Base-by-base conservation (phyloP, 139 green algal species). In the Haematococcus lacustris region DNA sequence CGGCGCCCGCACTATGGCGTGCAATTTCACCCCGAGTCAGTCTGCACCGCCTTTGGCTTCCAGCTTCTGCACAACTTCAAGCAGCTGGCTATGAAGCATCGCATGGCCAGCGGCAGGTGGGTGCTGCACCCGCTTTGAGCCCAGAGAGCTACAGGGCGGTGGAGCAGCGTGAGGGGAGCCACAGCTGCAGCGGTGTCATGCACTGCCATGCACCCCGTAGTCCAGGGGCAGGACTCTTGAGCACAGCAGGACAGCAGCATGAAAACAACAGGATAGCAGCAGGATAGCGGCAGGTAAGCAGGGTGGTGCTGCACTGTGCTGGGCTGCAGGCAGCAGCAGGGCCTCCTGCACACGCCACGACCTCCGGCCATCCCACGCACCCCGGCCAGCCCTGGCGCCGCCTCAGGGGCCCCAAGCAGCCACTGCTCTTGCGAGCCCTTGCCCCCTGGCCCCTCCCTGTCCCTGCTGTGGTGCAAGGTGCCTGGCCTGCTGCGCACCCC, bases 1-100 rank as follows among this genome's bases (percentile, higher is more conserved):
- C 50, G 23, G 2, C 74, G 82, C 47, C 93, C 78, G 84, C 88
- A 95, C 73, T 95, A 85, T 62, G 94, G 94, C 0, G 90, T 98
- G 75, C 94, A 99, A 86, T 99, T 97, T 77, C 95, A 99, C 71
- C 95, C 95, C 0, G 95, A 99, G 80, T 94, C 84, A 51, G 73
- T 99, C 2, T 90, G 76, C 41, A 98, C 92, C 0, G 35, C 40
- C 3, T 92, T 88, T 73, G 95, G 95, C 3, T 50, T 82, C 35
- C 70, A 69, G 21, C 76, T 99, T 34, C 69, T 97, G 38, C 50
- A 43, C 17, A 99, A 99, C 83, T 99, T 99, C 76, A 51, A 68
- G 3, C 73, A 86, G 61, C 57, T 98, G 28, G 85, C 89, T 28
- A 30, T 64, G 4, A 21, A 64, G 26, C 53, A 4, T 34, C 4